Conservation (phyloP, 2,329 filamentous ascomycete genomes). For the Arthrobotrys conoides region DNA sequence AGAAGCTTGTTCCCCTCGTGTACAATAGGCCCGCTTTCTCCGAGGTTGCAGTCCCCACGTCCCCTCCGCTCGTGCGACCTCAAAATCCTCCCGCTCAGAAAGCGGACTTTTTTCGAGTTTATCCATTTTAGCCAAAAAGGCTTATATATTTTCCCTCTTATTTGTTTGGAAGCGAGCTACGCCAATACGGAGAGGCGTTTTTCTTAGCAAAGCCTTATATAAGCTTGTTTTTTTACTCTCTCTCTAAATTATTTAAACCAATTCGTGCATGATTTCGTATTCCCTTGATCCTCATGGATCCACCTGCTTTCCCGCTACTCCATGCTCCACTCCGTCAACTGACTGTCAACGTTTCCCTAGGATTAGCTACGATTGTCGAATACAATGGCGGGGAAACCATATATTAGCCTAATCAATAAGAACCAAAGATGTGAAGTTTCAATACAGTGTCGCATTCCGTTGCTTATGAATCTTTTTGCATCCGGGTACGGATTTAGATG, state of each 20-base stretch:
- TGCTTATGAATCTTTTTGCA: conserved; percentile 5
- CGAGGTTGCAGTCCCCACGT: conserved; percentile 17
- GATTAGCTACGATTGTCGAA: neutral
- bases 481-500: neutral
- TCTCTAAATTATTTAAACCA: neutral
- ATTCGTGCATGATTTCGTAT: neutral
- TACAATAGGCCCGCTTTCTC: conserved; percentile 8
- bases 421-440: neutral
- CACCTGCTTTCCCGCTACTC: neutral
- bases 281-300: conserved; percentile 6
- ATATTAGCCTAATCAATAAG: conserved; percentile 43
- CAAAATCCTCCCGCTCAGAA: neutral
- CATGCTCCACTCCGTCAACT: conserved; percentile 20
- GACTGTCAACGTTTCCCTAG: neutral
- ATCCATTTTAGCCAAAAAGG: conserved; percentile 57
- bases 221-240: conserved; percentile 29
- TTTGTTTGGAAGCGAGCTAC: conserved; percentile 46
- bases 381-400: conserved; percentile 1
- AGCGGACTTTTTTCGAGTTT: conserved; percentile 20
- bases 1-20: neutral
- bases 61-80: conserved; percentile 23
- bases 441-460: neutral
- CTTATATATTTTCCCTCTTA: neutral
- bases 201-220: conserved; percentile 30
- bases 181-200: conserved; percentile 48